Percentiles rank a stretch among this genome's conserved stretches.
These are phyloP conservation scores for Populus davidiana DNA, from an alignment of 345 rosid species.

Conservation along the genomic window DNA sequence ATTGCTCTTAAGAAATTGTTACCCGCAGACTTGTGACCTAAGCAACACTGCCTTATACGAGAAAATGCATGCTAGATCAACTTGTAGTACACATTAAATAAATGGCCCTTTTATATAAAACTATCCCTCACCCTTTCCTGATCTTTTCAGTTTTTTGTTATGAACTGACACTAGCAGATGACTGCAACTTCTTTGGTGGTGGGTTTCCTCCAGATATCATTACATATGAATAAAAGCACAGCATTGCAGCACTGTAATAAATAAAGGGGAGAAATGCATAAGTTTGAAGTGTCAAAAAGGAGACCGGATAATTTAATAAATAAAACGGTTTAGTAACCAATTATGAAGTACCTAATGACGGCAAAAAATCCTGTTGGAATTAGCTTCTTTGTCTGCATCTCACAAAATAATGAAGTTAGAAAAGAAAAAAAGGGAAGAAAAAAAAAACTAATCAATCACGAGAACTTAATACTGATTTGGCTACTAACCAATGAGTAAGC, in stretches of 20 bases:
- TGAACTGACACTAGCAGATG: slow-evolving; percentile 29
- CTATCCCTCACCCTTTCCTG: background rate
- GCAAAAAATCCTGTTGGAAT: slow-evolving; percentile 60
- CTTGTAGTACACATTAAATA: background rate
- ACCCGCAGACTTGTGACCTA: background rate
- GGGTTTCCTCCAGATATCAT: slow-evolving; percentile 91
- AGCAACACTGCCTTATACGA: background rate
- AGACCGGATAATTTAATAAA: background rate
- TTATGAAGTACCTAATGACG: slow-evolving; percentile 51
- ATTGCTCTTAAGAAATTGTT: background rate
- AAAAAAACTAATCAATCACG: background rate
- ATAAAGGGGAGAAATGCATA: background rate
- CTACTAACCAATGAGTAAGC: slow-evolving; percentile 55
- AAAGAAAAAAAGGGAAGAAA: background rate
- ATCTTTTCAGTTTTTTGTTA: slow-evolving; percentile 1
- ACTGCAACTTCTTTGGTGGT: slow-evolving; percentile 81
- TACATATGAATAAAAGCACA: slow-evolving; percentile 73
- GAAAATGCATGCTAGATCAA: background rate
- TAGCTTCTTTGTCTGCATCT: slow-evolving; percentile 72
- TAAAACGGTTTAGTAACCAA: background rate
- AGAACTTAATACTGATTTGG: slow-evolving; percentile 4
- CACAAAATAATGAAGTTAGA: slow-evolving; percentile 22
- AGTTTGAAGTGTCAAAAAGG: background rate
- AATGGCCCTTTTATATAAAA: background rate
- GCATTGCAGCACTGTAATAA: slow-evolving; percentile 71